Evolutionary conservation across 345 rosid genomes (phyloP).

Genomic region (Carallia pectinifolia): DNA sequence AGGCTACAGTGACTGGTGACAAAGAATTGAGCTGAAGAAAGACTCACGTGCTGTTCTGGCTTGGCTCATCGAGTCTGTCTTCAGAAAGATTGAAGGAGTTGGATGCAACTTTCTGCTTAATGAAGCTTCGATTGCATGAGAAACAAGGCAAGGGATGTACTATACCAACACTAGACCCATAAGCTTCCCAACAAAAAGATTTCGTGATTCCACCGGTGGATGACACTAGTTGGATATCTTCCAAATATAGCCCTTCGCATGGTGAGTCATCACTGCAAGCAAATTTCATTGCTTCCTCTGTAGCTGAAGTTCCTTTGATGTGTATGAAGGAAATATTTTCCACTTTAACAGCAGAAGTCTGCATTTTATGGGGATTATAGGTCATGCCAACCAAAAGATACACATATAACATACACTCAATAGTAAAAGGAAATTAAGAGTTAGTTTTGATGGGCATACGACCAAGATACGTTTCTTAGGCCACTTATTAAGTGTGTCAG

Average conservation of each 20-base stretch:
- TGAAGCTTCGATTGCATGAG: slow-evolving; percentile 32
- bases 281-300: slow-evolving; percentile 65
- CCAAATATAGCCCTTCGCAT: slow-evolving; percentile 54
- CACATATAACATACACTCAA: too few relatives aligned
- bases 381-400: background rate
- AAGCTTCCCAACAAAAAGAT: slow-evolving; percentile 82
- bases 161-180: slow-evolving; percentile 55
- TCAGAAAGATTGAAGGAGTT: slow-evolving; percentile 35
- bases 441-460: background rate
- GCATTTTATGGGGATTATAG: slow-evolving; percentile 25
- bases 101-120: slow-evolving; percentile 40
- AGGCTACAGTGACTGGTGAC: background rate
- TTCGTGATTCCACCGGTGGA: slow-evolving; percentile 28
- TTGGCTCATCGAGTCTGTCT: background rate
- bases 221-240: slow-evolving; percentile 61
- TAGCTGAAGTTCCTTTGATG: slow-evolving; percentile 74
- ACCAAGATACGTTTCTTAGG: background rate
- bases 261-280: slow-evolving; percentile 67
- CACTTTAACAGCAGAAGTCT: slow-evolving; percentile 76
- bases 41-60: background rate
- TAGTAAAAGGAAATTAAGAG: background rate
- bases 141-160: slow-evolving; percentile 66
- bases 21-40: background rate
- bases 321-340: slow-evolving; percentile 53
- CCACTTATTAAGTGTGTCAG: background rate